These are phyloP conservation scores for Colletotrichum cordylinicola DNA, from an alignment of 2,329 filamentous ascomycete genomes.

Conservation along the genomic window DNA sequence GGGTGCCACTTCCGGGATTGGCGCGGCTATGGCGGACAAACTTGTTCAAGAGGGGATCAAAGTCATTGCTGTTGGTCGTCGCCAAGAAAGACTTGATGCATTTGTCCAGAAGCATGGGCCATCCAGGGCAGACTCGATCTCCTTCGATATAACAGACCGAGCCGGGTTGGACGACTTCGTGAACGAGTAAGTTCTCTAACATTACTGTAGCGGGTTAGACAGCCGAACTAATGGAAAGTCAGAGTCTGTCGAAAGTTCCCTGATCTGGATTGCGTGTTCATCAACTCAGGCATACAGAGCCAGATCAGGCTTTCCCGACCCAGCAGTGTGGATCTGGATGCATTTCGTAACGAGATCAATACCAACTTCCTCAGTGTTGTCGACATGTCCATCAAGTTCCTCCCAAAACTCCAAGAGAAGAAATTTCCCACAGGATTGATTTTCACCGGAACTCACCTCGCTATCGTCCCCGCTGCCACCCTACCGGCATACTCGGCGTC, in stretches of 20 bases:
- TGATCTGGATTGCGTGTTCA: slow-evolving; percentile 58
- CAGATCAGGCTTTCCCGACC: slow-evolving; percentile 42
- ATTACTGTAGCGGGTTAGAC: neutral
- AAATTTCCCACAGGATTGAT: slow-evolving; percentile 11
- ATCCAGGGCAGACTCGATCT: slow-evolving; percentile 34
- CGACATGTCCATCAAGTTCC: slow-evolving; percentile 30
- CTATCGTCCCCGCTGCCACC: slow-evolving; percentile 38
- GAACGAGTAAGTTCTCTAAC: neutral
- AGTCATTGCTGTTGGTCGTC: slow-evolving; percentile 54
- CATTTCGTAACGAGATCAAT: slow-evolving; percentile 31
- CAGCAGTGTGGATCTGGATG: slow-evolving; percentile 31
- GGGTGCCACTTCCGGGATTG: slow-evolving; percentile 34
- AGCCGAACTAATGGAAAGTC: neutral
- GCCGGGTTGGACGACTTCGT: neutral
- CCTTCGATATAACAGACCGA: neutral
- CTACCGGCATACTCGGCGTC: slow-evolving; percentile 48
- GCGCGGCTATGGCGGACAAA: slow-evolving; percentile 35
- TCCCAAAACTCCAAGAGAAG: slow-evolving; percentile 30
- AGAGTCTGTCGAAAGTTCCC: slow-evolving; percentile 40
- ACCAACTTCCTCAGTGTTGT: slow-evolving; percentile 32
- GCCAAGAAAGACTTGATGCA: slow-evolving; percentile 52
- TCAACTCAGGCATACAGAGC: slow-evolving; percentile 62
- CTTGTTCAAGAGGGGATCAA: slow-evolving; percentile 47
- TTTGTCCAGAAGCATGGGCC: slow-evolving; percentile 50
- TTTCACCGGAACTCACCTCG: slow-evolving; percentile 25